Percentiles rank a stretch among this genome's conserved stretches.
These are phyloP conservation scores for Furcasterigmium furcatum DNA, from an alignment of 2,329 filamentous ascomycete species.

Conservation along the genomic window DNA sequence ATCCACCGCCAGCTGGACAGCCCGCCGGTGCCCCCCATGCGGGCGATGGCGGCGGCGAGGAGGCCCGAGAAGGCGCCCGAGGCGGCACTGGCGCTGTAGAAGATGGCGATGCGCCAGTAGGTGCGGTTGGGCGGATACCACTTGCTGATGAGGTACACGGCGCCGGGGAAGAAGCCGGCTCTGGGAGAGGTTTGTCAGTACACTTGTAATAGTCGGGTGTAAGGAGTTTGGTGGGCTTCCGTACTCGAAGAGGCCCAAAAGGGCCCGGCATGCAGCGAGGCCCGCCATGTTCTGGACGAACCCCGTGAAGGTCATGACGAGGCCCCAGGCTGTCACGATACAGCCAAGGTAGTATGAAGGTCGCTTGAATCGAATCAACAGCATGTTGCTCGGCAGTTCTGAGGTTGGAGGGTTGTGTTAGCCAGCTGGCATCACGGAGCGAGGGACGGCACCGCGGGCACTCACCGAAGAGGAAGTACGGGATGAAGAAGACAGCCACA, in stretches of 20 bases:
- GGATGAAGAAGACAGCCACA: constrained; percentile 40
- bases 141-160: constrained; percentile 21
- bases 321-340: constrained; percentile 38
- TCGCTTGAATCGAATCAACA: constrained; percentile 28
- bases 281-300: constrained; percentile 52
- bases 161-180: constrained; percentile 22
- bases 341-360: constrained; percentile 39
- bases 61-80: constrained; percentile 17
- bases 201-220: too few species aligned
- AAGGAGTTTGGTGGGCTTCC: constrained; percentile 56
- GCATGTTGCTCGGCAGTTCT: constrained; percentile 40
- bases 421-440: constrained; percentile 19
- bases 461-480: constrained; percentile 17
- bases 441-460: constrained; percentile 16
- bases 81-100: constrained; percentile 18
- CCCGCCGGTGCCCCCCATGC: constrained; percentile 36
- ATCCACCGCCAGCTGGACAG: too few species aligned
- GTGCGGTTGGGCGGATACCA: constrained; percentile 24
- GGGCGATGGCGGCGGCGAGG: constrained; percentile 17
- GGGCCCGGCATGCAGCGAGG: constrained; percentile 51
- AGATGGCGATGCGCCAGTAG: constrained; percentile 18
- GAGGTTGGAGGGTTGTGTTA: constrained; percentile 9
- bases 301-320: constrained; percentile 55
- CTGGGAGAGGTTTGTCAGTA: too few species aligned
- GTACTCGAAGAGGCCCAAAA: constrained; percentile 59